Percentiles rank a stretch among this genome's conserved stretches.
Conservation (phyloP, 495 filamentous ascomycete genomes). For the Daldinia caldariorum region DNA sequence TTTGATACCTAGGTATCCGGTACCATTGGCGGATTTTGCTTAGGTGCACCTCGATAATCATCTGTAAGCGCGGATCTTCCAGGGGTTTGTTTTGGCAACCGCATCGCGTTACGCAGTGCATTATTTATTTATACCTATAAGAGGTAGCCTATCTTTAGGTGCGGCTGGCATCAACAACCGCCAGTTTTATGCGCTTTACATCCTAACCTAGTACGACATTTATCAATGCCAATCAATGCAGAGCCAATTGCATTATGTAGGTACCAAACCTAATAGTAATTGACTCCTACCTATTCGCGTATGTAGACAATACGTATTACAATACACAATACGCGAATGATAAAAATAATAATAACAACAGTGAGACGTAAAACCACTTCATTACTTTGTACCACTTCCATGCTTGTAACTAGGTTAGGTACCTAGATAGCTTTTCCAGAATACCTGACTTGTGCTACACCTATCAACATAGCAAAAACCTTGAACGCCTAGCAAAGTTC, state of each 20-base stretch:
- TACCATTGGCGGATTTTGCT: background rate
- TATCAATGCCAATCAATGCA: background rate
- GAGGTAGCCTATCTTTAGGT: background rate
- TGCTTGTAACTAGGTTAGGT: background rate
- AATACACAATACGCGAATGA: slow-evolving; percentile 2
- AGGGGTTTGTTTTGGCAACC: slow-evolving; percentile 34
- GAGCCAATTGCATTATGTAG: background rate
- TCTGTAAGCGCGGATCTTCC: slow-evolving; percentile 26
- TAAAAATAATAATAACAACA: background rate
- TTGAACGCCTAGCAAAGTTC: slow-evolving; percentile 11
- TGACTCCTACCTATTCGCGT: background rate
- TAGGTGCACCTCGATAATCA: background rate
- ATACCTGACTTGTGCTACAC: background rate
- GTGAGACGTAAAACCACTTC: background rate
- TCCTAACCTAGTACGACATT: no score
- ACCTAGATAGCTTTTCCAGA: background rate
- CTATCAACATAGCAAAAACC: slow-evolving; percentile 3
- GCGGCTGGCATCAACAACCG: background rate
- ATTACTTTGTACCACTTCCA: background rate
- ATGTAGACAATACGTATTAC: background rate
- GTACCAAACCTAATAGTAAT: no score
- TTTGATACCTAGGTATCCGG: no score
- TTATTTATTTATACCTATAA: slow-evolving; percentile 9
- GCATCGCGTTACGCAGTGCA: slow-evolving; percentile 24
- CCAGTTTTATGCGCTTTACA: background rate